phyloP scores from a whole-genome alignment of 2,329 filamentous ascomycete species.

The Penicillium sp. region DNA sequence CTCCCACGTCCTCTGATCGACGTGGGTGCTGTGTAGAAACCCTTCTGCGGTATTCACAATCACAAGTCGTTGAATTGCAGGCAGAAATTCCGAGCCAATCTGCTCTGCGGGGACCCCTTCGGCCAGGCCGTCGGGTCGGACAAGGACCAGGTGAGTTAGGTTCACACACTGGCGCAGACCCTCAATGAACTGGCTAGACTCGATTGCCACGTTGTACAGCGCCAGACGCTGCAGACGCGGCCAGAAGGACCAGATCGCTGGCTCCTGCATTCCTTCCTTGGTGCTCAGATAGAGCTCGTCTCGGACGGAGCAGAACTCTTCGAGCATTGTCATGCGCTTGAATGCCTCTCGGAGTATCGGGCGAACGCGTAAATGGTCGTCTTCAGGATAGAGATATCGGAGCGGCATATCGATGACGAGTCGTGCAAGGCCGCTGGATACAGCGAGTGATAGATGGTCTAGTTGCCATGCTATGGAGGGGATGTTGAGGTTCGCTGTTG shows the following conservation, averaged over 20 bases:
- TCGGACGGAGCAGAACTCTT: slow-evolving; percentile 20
- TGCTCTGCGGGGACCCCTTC: slow-evolving; percentile 7
- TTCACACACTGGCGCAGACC: slow-evolving; percentile 15
- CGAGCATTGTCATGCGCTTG: slow-evolving; percentile 17
- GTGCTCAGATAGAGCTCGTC: slow-evolving; percentile 22
- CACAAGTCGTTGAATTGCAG: slow-evolving; percentile 17
- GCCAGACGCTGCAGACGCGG: slow-evolving; percentile 19
- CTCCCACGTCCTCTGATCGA: slow-evolving; percentile 14
- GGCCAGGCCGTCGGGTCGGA: slow-evolving; percentile 16
- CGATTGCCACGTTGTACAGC: slow-evolving; percentile 20
- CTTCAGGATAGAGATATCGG: slow-evolving; percentile 16
- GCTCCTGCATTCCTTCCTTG: slow-evolving; percentile 8
- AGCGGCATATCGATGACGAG: slow-evolving; percentile 22
- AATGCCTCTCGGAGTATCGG: slow-evolving; percentile 19
- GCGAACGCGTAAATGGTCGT: slow-evolving; percentile 11
- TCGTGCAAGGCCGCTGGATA: slow-evolving; percentile 8
- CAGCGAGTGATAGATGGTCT: slow-evolving; percentile 8
- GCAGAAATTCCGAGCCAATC: slow-evolving; percentile 14
- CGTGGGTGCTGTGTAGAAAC: slow-evolving; percentile 8
- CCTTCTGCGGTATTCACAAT: slow-evolving; percentile 16
- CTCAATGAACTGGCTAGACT: slow-evolving; percentile 13
- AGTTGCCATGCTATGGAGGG: slow-evolving; percentile 11
- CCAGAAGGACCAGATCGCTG: slow-evolving; percentile 22
- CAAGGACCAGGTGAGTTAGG: slow-evolving; percentile 21
- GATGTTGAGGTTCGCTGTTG: slow-evolving; percentile 10